phyloP scores from a whole-genome alignment of 805 yeast species.

The Kuraishia piskuri region DNA sequence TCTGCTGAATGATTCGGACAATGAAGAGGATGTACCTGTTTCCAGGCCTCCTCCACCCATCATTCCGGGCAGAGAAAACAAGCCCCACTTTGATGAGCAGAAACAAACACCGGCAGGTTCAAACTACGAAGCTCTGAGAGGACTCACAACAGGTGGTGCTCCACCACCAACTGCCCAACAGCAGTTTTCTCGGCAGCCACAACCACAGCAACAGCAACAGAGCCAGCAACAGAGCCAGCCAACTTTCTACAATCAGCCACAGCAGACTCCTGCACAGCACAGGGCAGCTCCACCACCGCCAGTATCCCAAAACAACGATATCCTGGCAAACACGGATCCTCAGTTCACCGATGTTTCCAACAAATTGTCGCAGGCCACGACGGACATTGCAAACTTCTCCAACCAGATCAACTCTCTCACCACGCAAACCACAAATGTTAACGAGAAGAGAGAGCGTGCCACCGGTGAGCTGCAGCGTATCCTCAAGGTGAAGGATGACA shows the following conservation, averaged over 20 bases:
- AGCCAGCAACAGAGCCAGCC: conserved; percentile 10
- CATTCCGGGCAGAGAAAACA: conserved; percentile 25
- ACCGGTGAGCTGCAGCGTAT: conserved; percentile 70
- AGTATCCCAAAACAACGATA: conserved; percentile 29
- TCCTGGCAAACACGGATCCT: conserved; percentile 42
- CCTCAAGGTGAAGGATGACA: conserved; percentile 56
- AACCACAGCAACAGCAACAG: conserved; percentile 10
- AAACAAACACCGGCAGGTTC: conserved; percentile 4
- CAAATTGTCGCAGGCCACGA: conserved; percentile 67
- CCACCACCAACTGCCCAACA: background rate
- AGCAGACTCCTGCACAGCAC: conserved; percentile 4
- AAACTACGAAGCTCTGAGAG: conserved; percentile 44
- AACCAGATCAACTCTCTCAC: conserved; percentile 77
- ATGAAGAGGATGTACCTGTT: conserved; percentile 27
- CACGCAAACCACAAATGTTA: conserved; percentile 60
- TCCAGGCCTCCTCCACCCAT: conserved; percentile 19
- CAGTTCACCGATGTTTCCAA: conserved; percentile 41
- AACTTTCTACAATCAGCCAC: background rate
- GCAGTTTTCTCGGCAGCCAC: conserved; percentile 4
- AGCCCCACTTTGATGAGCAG: conserved; percentile 23
- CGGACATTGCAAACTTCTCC: conserved; percentile 80
- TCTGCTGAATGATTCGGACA: conserved; percentile 24
- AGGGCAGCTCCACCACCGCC: conserved; percentile 9
- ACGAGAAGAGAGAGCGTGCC: conserved; percentile 64
- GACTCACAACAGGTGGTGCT: conserved; percentile 6